Evolutionary conservation across 495 filamentous ascomycete species (phyloP), one percentile per base, ranked within the genome.

Genomic region (Penicillium robsamsonii): DNA sequence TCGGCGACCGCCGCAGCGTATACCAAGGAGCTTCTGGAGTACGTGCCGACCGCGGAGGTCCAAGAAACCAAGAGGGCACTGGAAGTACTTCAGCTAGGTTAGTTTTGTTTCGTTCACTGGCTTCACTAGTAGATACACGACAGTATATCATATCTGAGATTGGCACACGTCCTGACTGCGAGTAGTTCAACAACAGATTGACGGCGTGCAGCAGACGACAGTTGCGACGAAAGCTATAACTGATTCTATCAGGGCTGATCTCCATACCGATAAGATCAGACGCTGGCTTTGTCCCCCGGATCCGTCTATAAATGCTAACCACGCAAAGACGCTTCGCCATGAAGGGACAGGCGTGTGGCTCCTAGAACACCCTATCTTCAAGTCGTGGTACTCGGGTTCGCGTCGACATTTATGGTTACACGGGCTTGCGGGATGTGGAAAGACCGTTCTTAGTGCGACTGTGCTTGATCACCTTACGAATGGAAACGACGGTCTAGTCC

Each of bases 1-100:
- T 63, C 70, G 7, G 60, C 61, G 9, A 58, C 50, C 5, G 70
- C 70, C 48, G 70, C 70, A 17, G 64, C 67, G 9, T 70, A 64
- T 59, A 55, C 64, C 41, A 56, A 62, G 37, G 60, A 59, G 27
- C 49, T 73, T 37, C 50, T 74, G 43, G 37, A 0, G 12, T 53
- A 46, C 25, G 38, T 60, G 37, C 41, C 49, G 7, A 18, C 20
- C 40, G 40, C 31, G 29, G 29, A 30, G 29, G 29, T 30, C 29
- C 7, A 30, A 30, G 29, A 30, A 8, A 30, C 29, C 29, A 30
- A 30, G 29, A 30, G 29, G 29, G 29, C 29, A 30, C 29, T 30
- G 7, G 29, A 52, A 15, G 22, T 56, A 35, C 41, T 24, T 22
- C 22, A 22, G 22, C 2, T 22, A 22, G 22, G 22, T 22, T 22